Conservation (phyloP, 2,329 filamentous ascomycete species). For the Paramyrothecium sp. region DNA sequence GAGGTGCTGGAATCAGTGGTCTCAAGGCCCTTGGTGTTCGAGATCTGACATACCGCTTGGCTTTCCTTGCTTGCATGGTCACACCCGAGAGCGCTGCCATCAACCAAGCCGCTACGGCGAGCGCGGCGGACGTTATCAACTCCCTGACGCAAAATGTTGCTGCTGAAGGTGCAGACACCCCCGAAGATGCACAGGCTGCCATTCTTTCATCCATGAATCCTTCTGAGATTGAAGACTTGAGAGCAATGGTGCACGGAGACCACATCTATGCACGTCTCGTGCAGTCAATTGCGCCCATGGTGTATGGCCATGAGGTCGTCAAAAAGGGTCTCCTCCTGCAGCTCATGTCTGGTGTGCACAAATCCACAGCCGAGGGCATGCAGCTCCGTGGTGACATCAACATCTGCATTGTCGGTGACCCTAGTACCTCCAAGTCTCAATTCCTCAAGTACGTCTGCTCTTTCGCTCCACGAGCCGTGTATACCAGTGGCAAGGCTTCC, state of each 20-base stretch:
- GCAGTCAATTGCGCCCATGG: constrained; percentile 92
- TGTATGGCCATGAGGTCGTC: constrained; percentile 95
- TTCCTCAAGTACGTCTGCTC: constrained; percentile 98
- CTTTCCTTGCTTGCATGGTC: constrained; percentile 97
- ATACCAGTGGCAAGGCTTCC: constrained; percentile 96
- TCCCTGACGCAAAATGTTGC: constrained; percentile 66
- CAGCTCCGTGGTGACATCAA: constrained; percentile 96
- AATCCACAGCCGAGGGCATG: constrained; percentile 91
- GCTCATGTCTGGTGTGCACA: constrained; percentile 92
- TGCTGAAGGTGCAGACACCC: constrained; percentile 65
- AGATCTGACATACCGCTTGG: constrained; percentile 90
- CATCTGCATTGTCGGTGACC: constrained; percentile 96
- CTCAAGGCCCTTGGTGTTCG: constrained; percentile 91
- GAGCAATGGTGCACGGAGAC: constrained; percentile 89
- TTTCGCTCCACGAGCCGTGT: constrained; percentile 93
- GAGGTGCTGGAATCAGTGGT: constrained; percentile 81
- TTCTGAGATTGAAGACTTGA: constrained; percentile 86
- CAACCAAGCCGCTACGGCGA: constrained; percentile 64
- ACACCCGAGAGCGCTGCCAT: constrained; percentile 81
- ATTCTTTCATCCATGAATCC: constrained; percentile 83
- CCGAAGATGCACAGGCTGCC: constrained; percentile 84
- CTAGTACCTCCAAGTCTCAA: constrained; percentile 95
- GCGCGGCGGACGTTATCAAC: constrained; percentile 77
- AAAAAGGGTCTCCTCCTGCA: constrained; percentile 96
- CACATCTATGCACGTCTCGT: constrained; percentile 94